phyloP scores from a whole-genome alignment of 2,329 filamentous ascomycete species.

The Phialophora tarda region DNA sequence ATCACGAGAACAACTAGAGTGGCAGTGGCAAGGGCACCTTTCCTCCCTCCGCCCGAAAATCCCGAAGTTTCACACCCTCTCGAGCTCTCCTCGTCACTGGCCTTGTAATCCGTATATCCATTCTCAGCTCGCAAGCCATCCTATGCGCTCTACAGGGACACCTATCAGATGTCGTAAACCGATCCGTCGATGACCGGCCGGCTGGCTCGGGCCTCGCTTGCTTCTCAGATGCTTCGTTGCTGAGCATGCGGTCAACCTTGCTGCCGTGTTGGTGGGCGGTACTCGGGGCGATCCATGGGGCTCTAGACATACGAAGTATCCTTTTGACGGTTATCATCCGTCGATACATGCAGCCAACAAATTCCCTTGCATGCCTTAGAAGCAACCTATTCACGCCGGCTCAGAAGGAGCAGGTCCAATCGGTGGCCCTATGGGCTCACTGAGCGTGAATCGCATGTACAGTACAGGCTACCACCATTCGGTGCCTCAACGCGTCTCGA shows the following conservation, averaged over 20 bases:
- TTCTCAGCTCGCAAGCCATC: slow-evolving; percentile 20
- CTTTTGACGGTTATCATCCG: neutral
- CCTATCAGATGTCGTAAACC: slow-evolving; percentile 8
- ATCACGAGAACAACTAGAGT: slow-evolving; percentile 17
- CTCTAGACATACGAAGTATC: neutral
- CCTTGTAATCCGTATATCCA: slow-evolving; percentile 17
- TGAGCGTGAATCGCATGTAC: slow-evolving; percentile 28
- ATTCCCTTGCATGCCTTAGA: slow-evolving; percentile 4
- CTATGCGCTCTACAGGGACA: neutral
- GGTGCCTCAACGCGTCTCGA: slow-evolving; percentile 15
- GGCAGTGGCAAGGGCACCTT: neutral
- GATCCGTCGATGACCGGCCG: slow-evolving; percentile 23
- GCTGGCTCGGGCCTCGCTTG: slow-evolving; percentile 31
- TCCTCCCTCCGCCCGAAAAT: neutral
- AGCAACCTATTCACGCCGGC: slow-evolving; percentile 11
- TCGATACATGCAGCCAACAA: neutral
- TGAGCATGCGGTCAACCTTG: slow-evolving; percentile 1
- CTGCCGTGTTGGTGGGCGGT: neutral
- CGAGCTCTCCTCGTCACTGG: slow-evolving; percentile 14
- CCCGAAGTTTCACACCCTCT: slow-evolving; percentile 21
- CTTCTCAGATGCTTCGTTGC: slow-evolving; percentile 11
- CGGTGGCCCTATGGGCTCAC: neutral
- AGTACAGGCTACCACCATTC: slow-evolving; percentile 10
- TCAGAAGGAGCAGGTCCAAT: slow-evolving; percentile 20
- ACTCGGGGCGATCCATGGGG: slow-evolving; percentile 2